These are phyloP conservation scores for Cryphonectria japonica DNA, from an alignment of 2,329 filamentous ascomycete genomes.

Conservation along the genomic window DNA sequence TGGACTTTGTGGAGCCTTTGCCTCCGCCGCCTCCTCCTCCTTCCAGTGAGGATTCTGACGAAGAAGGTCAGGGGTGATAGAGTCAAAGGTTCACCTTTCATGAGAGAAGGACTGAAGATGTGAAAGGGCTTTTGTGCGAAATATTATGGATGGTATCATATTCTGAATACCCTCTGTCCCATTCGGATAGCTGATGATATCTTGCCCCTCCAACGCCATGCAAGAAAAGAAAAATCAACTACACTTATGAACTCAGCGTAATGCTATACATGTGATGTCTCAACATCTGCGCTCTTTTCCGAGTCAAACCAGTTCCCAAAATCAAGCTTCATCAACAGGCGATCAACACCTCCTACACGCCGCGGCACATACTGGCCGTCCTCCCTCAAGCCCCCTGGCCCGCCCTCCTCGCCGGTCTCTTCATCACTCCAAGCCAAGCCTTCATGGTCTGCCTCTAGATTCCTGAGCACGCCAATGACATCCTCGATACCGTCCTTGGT, in stretches of 20 bases:
- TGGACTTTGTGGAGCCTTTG: slow-evolving; percentile 24
- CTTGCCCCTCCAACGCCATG: slow-evolving; percentile 15
- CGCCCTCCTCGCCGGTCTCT: slow-evolving; percentile 37
- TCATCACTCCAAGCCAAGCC: slow-evolving; percentile 43
- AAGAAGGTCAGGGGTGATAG: not conserved
- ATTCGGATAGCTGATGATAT: not conserved
- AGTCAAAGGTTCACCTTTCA: no score
- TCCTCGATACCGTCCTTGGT: slow-evolving; percentile 71
- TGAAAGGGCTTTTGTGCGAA: not conserved
- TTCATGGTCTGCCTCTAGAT: slow-evolving; percentile 46
- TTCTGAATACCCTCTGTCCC: not conserved
- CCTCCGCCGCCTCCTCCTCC: not conserved
- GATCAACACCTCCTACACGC: slow-evolving; percentile 78
- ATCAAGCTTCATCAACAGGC: slow-evolving; percentile 89
- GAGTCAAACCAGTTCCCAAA: slow-evolving; percentile 60
- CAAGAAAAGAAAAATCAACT: not conserved
- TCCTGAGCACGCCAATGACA: slow-evolving; percentile 61
- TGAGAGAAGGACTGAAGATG: not conserved
- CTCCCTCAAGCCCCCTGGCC: slow-evolving; percentile 39
- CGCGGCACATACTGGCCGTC: slow-evolving; percentile 67
- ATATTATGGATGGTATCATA: slow-evolving; percentile 19
- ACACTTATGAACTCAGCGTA: not conserved
- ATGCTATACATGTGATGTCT: not conserved
- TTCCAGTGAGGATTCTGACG: not conserved
- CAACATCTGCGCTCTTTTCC: slow-evolving; percentile 18